A percentile compares a stretch with the other conserved stretches of the same genome.
Evolutionary conservation across 2,329 filamentous ascomycete genomes (phyloP).

Genomic region (Penicillium sp.): DNA sequence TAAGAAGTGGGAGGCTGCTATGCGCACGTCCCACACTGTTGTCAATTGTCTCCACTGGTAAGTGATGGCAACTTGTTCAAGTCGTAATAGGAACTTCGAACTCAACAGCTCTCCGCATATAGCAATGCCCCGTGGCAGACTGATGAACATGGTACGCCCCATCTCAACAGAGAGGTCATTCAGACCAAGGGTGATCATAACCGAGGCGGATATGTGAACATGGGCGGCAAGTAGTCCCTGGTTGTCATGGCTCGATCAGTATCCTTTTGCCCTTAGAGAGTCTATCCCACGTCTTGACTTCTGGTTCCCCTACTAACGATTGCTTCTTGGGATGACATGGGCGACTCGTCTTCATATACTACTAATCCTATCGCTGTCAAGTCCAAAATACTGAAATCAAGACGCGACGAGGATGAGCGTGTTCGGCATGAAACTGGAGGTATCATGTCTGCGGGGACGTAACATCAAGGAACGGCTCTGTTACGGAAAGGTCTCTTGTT

Average conservation of each 20-base stretch:
- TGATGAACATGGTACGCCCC: neutral
- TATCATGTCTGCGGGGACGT: neutral
- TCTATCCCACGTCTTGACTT: neutral
- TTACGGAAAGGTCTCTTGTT: neutral
- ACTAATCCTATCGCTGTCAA: too few species aligned
- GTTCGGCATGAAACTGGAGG: neutral
- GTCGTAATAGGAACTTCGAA: neutral
- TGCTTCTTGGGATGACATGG: neutral
- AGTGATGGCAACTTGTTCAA: slow-evolving; percentile 8
- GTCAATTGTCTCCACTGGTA: slow-evolving; percentile 42
- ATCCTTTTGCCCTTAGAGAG: slow-evolving; percentile 9
- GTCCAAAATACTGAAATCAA: too few species aligned
- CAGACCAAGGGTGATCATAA: slow-evolving; percentile 17
- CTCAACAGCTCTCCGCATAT: neutral
- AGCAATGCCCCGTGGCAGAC: slow-evolving; percentile 24
- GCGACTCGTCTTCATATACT: neutral
- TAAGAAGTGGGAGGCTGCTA: slow-evolving; percentile 43
- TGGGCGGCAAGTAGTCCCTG: slow-evolving; percentile 34
- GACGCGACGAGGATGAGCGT: too few species aligned
- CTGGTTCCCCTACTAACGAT: too few species aligned
- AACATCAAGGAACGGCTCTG: neutral
- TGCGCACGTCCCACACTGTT: slow-evolving; percentile 18
- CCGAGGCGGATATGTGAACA: slow-evolving; percentile 40
- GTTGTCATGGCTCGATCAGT: slow-evolving; percentile 26
- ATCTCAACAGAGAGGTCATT: neutral